Percentiles rank a stretch among this genome's conserved stretches.
Evolutionary conservation across 257 asterid genomes (phyloP).

Genomic region (Ocimum tenuiflorum): DNA sequence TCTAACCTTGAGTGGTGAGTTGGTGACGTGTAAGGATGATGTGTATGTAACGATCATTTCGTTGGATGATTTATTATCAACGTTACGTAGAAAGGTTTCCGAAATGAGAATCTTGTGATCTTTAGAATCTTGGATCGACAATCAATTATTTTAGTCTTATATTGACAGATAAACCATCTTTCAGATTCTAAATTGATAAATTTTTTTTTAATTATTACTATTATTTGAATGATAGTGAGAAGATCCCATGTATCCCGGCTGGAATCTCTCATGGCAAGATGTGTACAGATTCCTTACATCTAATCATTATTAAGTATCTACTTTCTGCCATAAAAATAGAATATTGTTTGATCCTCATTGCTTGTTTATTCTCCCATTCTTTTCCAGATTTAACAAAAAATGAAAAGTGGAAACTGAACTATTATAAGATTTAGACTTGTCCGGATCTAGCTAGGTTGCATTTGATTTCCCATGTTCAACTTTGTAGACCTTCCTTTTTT

Average conservation of each 20-base stretch:
- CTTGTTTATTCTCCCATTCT: neutral
- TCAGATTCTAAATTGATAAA: no score
- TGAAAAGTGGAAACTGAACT: neutral
- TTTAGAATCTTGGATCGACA: no score
- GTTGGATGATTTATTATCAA: no score
- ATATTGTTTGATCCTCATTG: neutral
- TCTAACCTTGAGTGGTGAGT: no score
- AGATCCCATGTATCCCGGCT: conserved; percentile 20
- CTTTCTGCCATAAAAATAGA: neutral
- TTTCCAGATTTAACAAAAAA: neutral
- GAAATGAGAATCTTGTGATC: no score
- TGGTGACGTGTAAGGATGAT: no score
- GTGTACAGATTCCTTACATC: conserved; percentile 2
- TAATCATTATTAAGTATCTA: neutral
- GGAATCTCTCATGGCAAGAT: conserved; percentile 1
- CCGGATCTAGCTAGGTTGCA: conserved; percentile 3
- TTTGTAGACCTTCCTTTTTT: neutral
- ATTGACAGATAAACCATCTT: no score
- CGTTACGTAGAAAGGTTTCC: no score
- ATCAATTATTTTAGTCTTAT: no score
- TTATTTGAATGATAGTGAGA: neutral
- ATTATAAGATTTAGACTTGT: conserved; percentile 12
- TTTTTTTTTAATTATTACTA: no score
- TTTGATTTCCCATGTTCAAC: conserved; percentile 11
- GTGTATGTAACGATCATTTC: no score